These are phyloP conservation scores for Pseudogymnoascus sp. DNA, from an alignment of 2,329 filamentous ascomycete genomes.

Conservation along the genomic window DNA sequence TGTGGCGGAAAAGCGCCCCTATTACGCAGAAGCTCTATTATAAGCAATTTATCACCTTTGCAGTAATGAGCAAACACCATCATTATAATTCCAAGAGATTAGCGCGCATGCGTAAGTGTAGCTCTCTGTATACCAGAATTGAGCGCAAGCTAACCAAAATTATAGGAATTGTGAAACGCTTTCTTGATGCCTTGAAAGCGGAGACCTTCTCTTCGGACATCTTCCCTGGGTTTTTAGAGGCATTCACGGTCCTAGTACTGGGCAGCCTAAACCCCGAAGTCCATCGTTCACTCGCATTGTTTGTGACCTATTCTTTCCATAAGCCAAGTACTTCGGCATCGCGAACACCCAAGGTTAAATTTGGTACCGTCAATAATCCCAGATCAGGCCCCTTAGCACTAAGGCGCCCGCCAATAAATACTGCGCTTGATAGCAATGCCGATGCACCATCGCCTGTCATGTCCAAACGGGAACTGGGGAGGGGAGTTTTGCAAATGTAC, in stretches of 20 bases:
- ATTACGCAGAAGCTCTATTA: slow-evolving; percentile 85
- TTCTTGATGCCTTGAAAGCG: slow-evolving; percentile 83
- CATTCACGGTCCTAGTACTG: slow-evolving; percentile 71
- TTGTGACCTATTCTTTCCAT: slow-evolving; percentile 88
- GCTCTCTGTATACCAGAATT: slow-evolving; percentile 13
- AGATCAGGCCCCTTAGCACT: slow-evolving; percentile 21
- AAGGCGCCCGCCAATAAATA: slow-evolving; percentile 23
- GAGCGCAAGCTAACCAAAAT: slow-evolving; percentile 14
- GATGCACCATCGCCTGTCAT: slow-evolving; percentile 32
- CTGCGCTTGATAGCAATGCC: slow-evolving; percentile 24
- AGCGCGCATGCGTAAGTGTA: slow-evolving; percentile 72
- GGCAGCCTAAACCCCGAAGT: slow-evolving; percentile 77
- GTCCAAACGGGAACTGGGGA: slow-evolving; percentile 63
- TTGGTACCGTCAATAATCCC: slow-evolving; percentile 37
- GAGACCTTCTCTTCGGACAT: slow-evolving; percentile 67
- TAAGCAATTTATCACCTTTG: slow-evolving; percentile 81
- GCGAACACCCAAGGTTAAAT: slow-evolving; percentile 42
- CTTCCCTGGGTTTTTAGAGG: slow-evolving; percentile 65
- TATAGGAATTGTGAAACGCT: slow-evolving; percentile 75
- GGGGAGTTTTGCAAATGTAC: slow-evolving; percentile 69
- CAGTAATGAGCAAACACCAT: slow-evolving; percentile 81
- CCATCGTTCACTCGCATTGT: slow-evolving; percentile 77
- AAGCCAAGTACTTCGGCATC: slow-evolving; percentile 39
- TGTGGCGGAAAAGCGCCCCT: slow-evolving; percentile 74
- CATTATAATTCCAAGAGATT: slow-evolving; percentile 85